A percentile compares a stretch with the other conserved stretches of the same genome.
These are phyloP conservation scores for Viridothelium virens DNA, from an alignment of 495 filamentous ascomycete species.

Conservation along the genomic window DNA sequence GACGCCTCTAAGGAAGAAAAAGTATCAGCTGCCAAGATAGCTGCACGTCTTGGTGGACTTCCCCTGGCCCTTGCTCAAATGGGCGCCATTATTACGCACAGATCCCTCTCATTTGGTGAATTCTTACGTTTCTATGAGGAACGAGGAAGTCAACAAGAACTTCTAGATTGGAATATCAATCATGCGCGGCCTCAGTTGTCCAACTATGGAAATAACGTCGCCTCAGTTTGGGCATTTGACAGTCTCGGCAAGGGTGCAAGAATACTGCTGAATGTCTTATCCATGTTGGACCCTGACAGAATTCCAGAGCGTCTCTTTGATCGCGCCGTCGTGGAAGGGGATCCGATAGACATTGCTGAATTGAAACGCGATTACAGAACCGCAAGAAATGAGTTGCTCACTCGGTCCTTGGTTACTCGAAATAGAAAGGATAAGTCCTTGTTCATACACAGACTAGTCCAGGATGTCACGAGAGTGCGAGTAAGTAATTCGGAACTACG, in stretches of 20 bases:
- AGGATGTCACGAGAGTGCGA: slow-evolving; percentile 27
- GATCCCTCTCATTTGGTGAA: slow-evolving; percentile 11
- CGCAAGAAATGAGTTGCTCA: background rate
- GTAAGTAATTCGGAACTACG: slow-evolving; percentile 17
- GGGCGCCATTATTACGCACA: slow-evolving; percentile 9
- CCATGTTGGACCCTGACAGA: slow-evolving; percentile 26
- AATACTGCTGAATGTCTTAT: slow-evolving; percentile 21
- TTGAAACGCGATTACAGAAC: background rate
- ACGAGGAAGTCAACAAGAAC: slow-evolving; percentile 1
- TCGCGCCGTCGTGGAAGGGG: background rate
- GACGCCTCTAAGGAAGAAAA: background rate
- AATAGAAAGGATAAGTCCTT: slow-evolving; percentile 17
- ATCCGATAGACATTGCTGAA: background rate
- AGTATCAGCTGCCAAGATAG: background rate
- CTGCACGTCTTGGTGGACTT: background rate
- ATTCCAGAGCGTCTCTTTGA: slow-evolving; percentile 21
- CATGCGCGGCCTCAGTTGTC: background rate
- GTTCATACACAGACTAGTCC: slow-evolving; percentile 33
- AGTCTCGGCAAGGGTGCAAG: background rate
- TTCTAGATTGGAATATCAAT: slow-evolving; percentile 16
- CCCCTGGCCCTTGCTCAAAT: slow-evolving; percentile 17
- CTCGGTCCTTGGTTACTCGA: background rate
- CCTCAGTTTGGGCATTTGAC: slow-evolving; percentile 15
- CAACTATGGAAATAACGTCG: slow-evolving; percentile 6
- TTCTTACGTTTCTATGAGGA: slow-evolving; percentile 12